These are phyloP conservation scores for Punica granatum DNA, from an alignment of 345 rosid genomes.

Conservation along the genomic window DNA sequence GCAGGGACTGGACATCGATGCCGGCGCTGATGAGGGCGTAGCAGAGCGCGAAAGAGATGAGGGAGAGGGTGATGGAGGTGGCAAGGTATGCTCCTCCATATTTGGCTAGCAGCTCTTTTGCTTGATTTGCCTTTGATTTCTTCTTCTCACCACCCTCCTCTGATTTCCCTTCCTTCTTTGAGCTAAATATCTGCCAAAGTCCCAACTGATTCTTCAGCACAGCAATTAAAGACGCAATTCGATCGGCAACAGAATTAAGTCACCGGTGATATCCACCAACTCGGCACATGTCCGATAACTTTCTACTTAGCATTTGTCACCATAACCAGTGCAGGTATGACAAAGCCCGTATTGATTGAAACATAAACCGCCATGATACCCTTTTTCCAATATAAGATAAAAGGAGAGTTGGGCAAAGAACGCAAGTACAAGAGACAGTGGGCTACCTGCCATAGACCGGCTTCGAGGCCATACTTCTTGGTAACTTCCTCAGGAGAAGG, in stretches of 20 bases:
- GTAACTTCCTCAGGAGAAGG: constrained; percentile 63
- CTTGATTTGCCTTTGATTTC: constrained; percentile 68
- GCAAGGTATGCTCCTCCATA: constrained; percentile 96
- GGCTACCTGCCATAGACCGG: constrained; percentile 84
- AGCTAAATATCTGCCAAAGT: constrained; percentile 53
- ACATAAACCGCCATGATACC: too few species aligned
- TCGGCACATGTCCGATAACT: too few species aligned
- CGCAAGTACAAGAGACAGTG: not conserved
- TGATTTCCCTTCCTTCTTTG: constrained; percentile 46
- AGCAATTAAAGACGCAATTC: not conserved
- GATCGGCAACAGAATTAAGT: too few species aligned
- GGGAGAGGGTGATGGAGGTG: constrained; percentile 81
- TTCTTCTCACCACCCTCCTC: constrained; percentile 24
- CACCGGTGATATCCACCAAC: too few species aligned
- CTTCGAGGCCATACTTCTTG: constrained; percentile 85
- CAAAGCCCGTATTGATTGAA: too few species aligned
- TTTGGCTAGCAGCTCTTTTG: constrained; percentile 69
- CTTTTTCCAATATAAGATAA: not conserved
- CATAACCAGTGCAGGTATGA: too few species aligned
- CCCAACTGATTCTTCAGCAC: not conserved
- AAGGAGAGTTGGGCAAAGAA: not conserved
- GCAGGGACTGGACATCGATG: constrained; percentile 69
- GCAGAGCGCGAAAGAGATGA: constrained; percentile 73
- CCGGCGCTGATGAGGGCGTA: constrained; percentile 62
- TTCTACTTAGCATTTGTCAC: too few species aligned